Conservation (phyloP, 2,329 filamentous ascomycete genomes). For the Fusarium sp. region DNA sequence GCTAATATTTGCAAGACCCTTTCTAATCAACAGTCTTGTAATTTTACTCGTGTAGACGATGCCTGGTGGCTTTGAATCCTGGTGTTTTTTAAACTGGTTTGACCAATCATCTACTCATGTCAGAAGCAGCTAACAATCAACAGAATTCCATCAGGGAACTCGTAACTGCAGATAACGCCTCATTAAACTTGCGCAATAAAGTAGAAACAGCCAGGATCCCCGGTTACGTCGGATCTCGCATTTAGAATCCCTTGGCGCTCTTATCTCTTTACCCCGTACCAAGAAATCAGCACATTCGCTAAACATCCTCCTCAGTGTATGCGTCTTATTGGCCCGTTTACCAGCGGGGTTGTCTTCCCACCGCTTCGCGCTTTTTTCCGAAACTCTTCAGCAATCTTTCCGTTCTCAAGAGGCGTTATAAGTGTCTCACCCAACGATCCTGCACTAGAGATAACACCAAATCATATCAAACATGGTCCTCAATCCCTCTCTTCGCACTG, state of each 20-base stretch:
- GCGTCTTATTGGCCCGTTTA: neutral
- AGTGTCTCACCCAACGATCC: neutral
- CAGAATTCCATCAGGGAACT: slow-evolving; percentile 2
- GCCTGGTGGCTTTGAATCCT: neutral
- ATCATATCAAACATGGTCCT: slow-evolving; percentile 19
- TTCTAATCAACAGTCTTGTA: neutral
- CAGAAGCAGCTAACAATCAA: neutral
- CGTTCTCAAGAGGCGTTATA: slow-evolving; percentile 9
- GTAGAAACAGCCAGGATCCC: neutral
- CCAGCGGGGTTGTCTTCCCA: neutral
- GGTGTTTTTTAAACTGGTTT: neutral
- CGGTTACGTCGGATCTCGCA: neutral
- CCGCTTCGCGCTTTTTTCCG: neutral
- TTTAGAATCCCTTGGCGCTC: neutral
- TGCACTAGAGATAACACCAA: neutral
- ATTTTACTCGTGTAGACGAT: neutral
- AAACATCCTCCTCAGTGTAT: neutral
- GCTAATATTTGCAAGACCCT: neutral
- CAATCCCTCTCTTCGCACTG: neutral
- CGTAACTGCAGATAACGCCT: slow-evolving; percentile 25
- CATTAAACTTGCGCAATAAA: neutral
- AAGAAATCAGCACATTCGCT: neutral
- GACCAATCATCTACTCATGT: slow-evolving; percentile 1
- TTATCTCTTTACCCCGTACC: neutral
- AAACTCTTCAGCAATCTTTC: neutral